Percentiles rank a stretch among this genome's conserved stretches.
Conservation (phyloP, 2,329 filamentous ascomycete genomes). For the Hirsutella rhossiliensis region DNA sequence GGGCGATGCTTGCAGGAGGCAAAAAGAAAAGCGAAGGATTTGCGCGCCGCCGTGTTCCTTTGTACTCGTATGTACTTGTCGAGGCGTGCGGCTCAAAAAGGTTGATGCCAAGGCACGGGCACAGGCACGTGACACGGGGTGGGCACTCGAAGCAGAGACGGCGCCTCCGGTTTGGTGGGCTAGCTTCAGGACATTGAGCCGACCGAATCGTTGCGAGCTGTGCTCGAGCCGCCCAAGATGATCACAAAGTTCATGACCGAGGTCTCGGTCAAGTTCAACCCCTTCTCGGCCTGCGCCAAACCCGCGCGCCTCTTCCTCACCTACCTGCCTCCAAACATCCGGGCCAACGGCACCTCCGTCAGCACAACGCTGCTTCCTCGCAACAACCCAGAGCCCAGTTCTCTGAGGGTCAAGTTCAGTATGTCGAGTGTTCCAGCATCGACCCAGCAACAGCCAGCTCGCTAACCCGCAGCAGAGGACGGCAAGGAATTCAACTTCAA, state of each 20-base stretch:
- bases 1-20: constrained; percentile 9
- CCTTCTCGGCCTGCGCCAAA: constrained; percentile 69
- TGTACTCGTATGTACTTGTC: not conserved
- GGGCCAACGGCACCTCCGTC: constrained; percentile 62
- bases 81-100: too few relatives aligned
- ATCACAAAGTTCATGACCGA: constrained; percentile 80
- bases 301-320: constrained; percentile 82
- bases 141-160: too few relatives aligned
- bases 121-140: too few relatives aligned
- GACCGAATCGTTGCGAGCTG: not conserved
- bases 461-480: constrained; percentile 52
- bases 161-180: too few relatives aligned
- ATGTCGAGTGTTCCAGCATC: constrained; percentile 17
- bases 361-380: constrained; percentile 65
- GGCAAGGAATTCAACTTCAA: constrained; percentile 83
- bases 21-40: constrained; percentile 1
- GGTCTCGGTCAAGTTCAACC: constrained; percentile 81
- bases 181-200: too few relatives aligned
- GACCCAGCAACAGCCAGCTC: not conserved
- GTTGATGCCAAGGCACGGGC: too few relatives aligned
- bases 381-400: constrained; percentile 53
- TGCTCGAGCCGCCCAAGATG: constrained; percentile 35
- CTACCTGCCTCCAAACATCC: constrained; percentile 68
- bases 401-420: constrained; percentile 79
- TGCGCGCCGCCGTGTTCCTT: not conserved